phyloP scores from a whole-genome alignment of 345 rosid species.

The Streptanthus diversifolius region DNA sequence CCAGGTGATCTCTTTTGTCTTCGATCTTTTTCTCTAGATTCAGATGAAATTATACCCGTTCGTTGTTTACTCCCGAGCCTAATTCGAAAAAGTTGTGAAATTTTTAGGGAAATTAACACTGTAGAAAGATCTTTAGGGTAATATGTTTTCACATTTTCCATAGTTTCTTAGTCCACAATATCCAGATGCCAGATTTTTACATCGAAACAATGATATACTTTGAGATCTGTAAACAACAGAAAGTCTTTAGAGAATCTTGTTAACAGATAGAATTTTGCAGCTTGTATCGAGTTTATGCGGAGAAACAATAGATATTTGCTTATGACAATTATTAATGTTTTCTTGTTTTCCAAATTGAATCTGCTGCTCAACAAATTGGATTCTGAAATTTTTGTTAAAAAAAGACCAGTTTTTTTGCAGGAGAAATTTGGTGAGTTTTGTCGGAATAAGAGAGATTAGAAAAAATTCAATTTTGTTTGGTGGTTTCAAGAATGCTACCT shows the following conservation, averaged over 20 bases:
- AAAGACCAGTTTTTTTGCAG: not conserved
- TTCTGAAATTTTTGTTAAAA: not conserved
- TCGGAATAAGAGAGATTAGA: constrained; percentile 6
- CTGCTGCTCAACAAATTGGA: not conserved
- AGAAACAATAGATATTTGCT: not conserved
- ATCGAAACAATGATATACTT: not conserved
- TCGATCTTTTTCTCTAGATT: constrained; percentile 14
- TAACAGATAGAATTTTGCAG: not conserved
- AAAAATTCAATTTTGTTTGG: constrained; percentile 17
- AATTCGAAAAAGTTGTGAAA: not conserved
- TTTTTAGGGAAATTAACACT: not conserved
- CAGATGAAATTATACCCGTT: not conserved
- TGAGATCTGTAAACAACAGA: constrained; percentile 5
- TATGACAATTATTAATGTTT: not conserved
- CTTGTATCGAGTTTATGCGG: not conserved
- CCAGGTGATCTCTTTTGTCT: constrained; percentile 25
- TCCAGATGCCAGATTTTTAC: not conserved
- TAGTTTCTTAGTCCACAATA: not conserved
- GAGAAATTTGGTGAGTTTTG: not conserved
- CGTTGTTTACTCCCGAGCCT: not conserved
- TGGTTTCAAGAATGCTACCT: constrained; percentile 69
- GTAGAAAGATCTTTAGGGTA: constrained; percentile 14
- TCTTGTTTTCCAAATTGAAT: not conserved
- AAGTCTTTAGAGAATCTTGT: not conserved
- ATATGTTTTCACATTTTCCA: constrained; percentile 5